Evolutionary conservation across 495 filamentous ascomycete species (phyloP), one percentile per base, ranked within the genome.

Genomic region (Penicillium bovifimosum): DNA sequence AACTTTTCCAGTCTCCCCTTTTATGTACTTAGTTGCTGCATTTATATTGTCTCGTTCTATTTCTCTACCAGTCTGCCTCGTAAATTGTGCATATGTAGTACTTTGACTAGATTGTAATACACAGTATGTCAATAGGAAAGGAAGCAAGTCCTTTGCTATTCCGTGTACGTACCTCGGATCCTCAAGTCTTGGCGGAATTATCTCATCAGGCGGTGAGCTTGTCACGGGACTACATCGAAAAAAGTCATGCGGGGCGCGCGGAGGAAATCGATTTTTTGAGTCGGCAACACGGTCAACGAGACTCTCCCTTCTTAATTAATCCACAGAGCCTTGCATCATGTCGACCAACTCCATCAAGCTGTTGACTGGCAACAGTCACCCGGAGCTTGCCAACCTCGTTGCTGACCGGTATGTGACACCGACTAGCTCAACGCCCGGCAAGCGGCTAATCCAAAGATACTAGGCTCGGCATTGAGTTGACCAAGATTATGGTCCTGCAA

Each of bases 291-390:
- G 48, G 39, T 42, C 38, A 41, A 34, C 32, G 36, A 50, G 27
- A 1, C 9, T 24, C 35, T 34, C 53, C 53, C 36, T 50, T 35
- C 24, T 33, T 31, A 2, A 31, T 36, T 36, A 6, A 31, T 40
- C 28, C 9, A 56, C 46, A 57, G 9, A 31, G 10, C 10, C 33
- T 10, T 31, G 6, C 68, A 74, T 51, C 55, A 88, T 88, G 85
- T 78, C 85, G 56, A 76, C 83, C 47, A 97, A 97, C 80, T 91
- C 90, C 42, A 95, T 97, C 74, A 97, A 97, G 73, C 73, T 97
- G 57, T 80, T 97, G 66, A 93, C 91, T 62, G 92, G 92, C 60
- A 95, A 92, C 71, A 95, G 91, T 72, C 92, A 98, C 72, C 93
- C 92, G 9, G 80, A 87, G 63, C 82, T 98, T 50, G 91, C 92